Base-by-base conservation (phyloP, 352 stramenopile species). In the Thalassiosira oceanica region DNA sequence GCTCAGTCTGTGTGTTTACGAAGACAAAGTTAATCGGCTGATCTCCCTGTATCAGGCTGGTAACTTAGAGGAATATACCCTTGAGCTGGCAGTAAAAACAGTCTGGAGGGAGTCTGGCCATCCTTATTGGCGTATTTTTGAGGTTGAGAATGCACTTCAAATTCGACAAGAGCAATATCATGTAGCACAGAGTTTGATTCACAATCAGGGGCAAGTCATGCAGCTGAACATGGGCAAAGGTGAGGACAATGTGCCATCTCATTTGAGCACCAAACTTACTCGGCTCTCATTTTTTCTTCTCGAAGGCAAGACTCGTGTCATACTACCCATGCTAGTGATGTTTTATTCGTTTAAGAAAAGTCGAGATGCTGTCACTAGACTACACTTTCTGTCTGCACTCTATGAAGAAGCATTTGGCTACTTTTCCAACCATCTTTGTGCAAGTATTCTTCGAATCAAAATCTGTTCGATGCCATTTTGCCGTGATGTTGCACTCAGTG, bases 181-280 rank as follows among this genome's bases (percentile, higher is more conserved):
- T 1, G 80, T 94, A 23, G 83, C 87, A 4, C 51, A 80, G n/a
- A 86, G 95, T 39, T 62, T 96, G 16, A 86, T 95, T 28, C 37
- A 90, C 5, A 68, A 85, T 8, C 80, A 81, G 8, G 80, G 86
- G 23, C 77, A 85, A 1, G 84, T 94, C 7, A 91, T 87, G 8
- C 89, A 96, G 53, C 76, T 96, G 3, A 94, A 94, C 55, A 95
- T 95, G 89, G 92, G 90, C 0, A 68, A 87, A 20, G 91, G 91
- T n/a, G 94, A 95, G 15, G 73, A 66, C 21, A 52, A 43, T 55
- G 46, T 45, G 0, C 49, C 23, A 24, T 52, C n/a, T n/a, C n/a
- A n/a, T n/a, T n/a, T n/a, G n/a, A n/a, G n/a, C n/a, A n/a, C n/a
- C n/a, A n/a, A n/a, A n/a, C n/a, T n/a, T n/a, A n/a, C n/a, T n/a